Evolutionary conservation across 371 early-diverging fungal genomes (phyloP), one percentile per base, ranked within the genome.

Genomic region (Dichotomocladium elegans): DNA sequence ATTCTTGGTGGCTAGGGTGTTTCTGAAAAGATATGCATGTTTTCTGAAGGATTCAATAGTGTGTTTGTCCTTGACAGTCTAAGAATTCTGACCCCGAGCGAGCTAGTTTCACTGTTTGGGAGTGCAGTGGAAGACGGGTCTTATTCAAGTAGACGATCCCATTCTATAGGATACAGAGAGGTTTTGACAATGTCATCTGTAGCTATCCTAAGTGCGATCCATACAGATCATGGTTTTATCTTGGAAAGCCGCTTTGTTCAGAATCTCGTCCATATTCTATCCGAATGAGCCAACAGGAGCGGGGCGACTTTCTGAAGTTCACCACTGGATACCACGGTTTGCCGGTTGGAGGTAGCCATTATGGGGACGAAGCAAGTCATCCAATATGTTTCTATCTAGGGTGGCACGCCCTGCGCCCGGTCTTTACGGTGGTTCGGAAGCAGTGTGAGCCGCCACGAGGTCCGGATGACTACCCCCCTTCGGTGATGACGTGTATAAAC

Each of bases 401-500:
- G 4, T 92, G 90, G 72, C 81, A 77, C 33, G 72, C 77, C 0
- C 74, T 94, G 28, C 69, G 62, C 3, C 94, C 94, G 11, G 72
- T 82, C 15, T 72, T 94, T 31, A 92, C 90, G 1, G 86, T 94
- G 12, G 93, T 92, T 1, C 69, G 87, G 51, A 89, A 88, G 57
- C 66, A 66, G 6, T 76, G 65, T 31, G 84, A 81, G 46, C 64
- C 76, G 9, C 76, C 79, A 7, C 54, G 77, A 27, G 70, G 60
- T 19, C 68, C 90, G 0, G 90, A 93, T 59, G 82, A 83, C 44
- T 88, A 85, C 49, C 63, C 93, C 55, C 94, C 93, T 9, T 83
- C 83, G 27, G 93, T 92, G 24, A 94, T 93, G 93, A 94, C 94
- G 1, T 94, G 94, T 55, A 87, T 80, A 47, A 91, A 94, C 53